A percentile compares a stretch with the other conserved stretches of the same genome.
Evolutionary conservation across 768 basidiomycete species (phyloP).

Genomic region (Pleurotus tuoliensis): DNA sequence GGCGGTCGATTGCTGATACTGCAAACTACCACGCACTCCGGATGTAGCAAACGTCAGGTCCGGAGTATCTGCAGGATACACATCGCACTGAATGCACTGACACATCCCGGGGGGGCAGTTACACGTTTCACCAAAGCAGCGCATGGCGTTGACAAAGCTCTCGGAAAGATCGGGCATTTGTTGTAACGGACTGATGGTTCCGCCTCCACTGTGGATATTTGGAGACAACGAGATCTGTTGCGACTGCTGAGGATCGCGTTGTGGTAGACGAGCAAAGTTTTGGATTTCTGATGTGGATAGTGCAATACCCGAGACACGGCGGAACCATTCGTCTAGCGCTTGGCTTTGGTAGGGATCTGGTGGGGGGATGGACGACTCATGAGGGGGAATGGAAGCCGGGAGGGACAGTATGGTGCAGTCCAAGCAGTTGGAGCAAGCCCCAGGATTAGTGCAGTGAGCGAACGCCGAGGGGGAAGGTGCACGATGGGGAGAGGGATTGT

Average conservation of each 20-base stretch:
- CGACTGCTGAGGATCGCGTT: background rate
- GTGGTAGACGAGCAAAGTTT: background rate
- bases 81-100: conserved; percentile 4
- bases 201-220: background rate
- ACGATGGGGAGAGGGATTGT: conserved; percentile 33
- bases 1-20: background rate
- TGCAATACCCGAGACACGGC: conserved; percentile 41
- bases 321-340: conserved; percentile 63
- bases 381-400: conserved; percentile 35
- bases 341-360: conserved; percentile 38
- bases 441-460: conserved; percentile 33
- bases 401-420: conserved; percentile 60
- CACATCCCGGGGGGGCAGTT: conserved; percentile 5
- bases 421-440: conserved; percentile 44
- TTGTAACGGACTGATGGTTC: background rate
- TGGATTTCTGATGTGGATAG: conserved; percentile 5
- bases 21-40: conserved; percentile 3
- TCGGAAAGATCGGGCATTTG: conserved; percentile 1
- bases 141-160: conserved; percentile 7
- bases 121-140: conserved; percentile 6
- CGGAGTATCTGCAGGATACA: background rate
- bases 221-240: background rate
- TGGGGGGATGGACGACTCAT: conserved; percentile 35
- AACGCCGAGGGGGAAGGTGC: conserved; percentile 29
- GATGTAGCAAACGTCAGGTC: background rate